A percentile compares a stretch with the other conserved stretches of the same genome.
Conservation (phyloP, 306 rosid genomes). For the Phaseolus lunatus region DNA sequence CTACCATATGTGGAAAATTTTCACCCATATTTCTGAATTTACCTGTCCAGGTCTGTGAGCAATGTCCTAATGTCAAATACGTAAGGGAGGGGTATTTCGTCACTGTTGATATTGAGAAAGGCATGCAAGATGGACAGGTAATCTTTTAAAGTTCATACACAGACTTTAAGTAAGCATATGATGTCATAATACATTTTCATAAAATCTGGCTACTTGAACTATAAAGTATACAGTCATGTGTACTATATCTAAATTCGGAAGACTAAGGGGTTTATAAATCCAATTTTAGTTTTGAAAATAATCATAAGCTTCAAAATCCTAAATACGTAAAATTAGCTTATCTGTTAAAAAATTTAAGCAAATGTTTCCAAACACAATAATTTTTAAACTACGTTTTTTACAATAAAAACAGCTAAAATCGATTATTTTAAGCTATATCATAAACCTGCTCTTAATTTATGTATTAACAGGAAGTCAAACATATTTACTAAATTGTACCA, state of each 20-base stretch:
- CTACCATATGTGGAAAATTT: constrained; percentile 24
- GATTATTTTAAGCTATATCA: too few species aligned
- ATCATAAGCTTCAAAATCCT: too few species aligned
- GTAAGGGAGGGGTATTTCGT: constrained; percentile 92
- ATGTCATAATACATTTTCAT: constrained; percentile 21
- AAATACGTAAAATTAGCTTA: too few species aligned
- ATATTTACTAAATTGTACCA: constrained; percentile 5
- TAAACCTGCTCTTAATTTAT: not conserved
- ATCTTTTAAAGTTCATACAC: constrained; percentile 44
- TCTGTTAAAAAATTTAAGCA: too few species aligned
- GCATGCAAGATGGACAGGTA: constrained; percentile 99
- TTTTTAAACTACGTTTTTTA: too few species aligned
- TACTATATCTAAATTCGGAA: constrained; percentile 9
- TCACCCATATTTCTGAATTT: constrained; percentile 32
- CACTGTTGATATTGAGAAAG: constrained; percentile 97
- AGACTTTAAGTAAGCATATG: constrained; percentile 20
- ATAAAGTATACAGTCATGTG: not conserved
- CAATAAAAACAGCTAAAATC: too few species aligned
- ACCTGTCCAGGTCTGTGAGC: constrained; percentile 85
- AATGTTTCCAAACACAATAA: too few species aligned
- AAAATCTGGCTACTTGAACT: constrained; percentile 12
- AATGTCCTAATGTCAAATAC: constrained; percentile 91
- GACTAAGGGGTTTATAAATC: constrained; percentile 17
- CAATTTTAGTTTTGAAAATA: not conserved
- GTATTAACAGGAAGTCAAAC: not conserved